Evolutionary conservation across 192 early-diverging fungal species (phyloP), one percentile per base, ranked within the genome.

Genomic region (Entomortierella chlamydospora): DNA sequence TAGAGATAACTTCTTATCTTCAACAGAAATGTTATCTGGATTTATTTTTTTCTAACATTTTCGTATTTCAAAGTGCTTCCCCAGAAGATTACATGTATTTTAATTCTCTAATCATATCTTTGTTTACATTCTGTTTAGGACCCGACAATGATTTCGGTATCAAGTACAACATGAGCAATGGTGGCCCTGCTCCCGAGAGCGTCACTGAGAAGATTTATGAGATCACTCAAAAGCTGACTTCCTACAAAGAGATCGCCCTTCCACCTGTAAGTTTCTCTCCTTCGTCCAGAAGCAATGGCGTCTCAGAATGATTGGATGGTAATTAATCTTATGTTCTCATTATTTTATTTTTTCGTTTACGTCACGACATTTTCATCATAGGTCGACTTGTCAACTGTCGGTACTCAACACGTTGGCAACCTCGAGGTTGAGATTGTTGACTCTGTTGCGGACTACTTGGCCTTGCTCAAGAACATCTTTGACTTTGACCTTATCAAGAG

Each of bases 111-210:
- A 10, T 58, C 45, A 6, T 54, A 10, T 47, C 57, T 34, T n/a
- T 22, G 2, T 33, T 41, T 49, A 18, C 23, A 18, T 37, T n/a
- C n/a, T 1, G 30, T 51, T 42, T 55, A 83, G 82, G 98, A 54
- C 98, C 98, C 29, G 87, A 95, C 33, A 93, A 95, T 70, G 98
- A 99, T 83, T 99, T 99, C 90, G 98, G 98, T 57, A 97, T 99
- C 83, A 99, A 99, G 85, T 99, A 95, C 85, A 99, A 99, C 84
- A 92, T 92, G 68, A 85, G 88, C 87, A 99, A 97, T 82, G 98
- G 98, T 54, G 98, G 96, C 29, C 96, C 98, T 23, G 98, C 98
- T 30, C 96, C 98, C 15, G 98, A 99, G 81, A 76, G 81, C n/a
- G 91, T 99, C 50, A 99, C 97, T 3, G 91, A 99, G 81, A 90